phyloP scores from a whole-genome alignment of 352 stramenopile species.

The Thraustochytrium striatum region DNA sequence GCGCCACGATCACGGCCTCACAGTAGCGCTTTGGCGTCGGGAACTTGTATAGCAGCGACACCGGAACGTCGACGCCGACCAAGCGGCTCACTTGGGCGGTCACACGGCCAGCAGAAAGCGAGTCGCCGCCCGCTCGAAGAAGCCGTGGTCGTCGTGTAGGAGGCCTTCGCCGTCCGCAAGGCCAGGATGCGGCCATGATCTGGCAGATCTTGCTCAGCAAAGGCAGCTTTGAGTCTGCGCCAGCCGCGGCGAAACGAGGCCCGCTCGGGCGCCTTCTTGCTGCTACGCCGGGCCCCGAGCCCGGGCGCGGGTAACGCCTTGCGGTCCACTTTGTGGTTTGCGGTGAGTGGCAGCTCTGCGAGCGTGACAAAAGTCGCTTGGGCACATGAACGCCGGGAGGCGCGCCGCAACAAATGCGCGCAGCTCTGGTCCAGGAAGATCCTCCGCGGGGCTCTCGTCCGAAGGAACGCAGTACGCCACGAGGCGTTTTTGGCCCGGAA shows the following conservation, averaged over 20 bases:
- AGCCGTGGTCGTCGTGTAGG: too few relatives aligned
- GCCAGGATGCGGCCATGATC: too few relatives aligned
- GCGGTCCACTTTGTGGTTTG: constrained; percentile 69
- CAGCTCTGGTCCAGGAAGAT: background rate
- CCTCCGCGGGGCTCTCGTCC: constrained; percentile 2
- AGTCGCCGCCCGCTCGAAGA: constrained; percentile 43
- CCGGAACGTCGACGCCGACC: constrained; percentile 4
- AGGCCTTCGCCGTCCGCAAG: too few relatives aligned
- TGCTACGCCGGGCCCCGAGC: too few relatives aligned
- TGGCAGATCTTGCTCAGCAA: background rate
- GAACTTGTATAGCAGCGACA: constrained; percentile 40
- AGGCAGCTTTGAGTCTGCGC: background rate
- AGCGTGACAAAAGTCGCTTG: constrained; percentile 60
- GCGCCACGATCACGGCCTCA: background rate
- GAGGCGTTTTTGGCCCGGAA: constrained; percentile 50
- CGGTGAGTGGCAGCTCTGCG: constrained; percentile 61
- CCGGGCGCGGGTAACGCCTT: constrained; percentile 53
- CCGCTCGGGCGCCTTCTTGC: too few relatives aligned
- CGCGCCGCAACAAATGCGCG: background rate
- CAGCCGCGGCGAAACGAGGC: too few relatives aligned
- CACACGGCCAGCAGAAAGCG: constrained; percentile 4
- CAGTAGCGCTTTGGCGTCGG: constrained; percentile 2
- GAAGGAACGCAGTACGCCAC: constrained; percentile 62
- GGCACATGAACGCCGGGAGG: constrained; percentile 67
- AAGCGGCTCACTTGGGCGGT: constrained; percentile 37